Percentiles rank a stretch among this genome's conserved stretches.
phyloP scores from a whole-genome alignment of 2,329 filamentous ascomycete species.

The Fusarium sp. region DNA sequence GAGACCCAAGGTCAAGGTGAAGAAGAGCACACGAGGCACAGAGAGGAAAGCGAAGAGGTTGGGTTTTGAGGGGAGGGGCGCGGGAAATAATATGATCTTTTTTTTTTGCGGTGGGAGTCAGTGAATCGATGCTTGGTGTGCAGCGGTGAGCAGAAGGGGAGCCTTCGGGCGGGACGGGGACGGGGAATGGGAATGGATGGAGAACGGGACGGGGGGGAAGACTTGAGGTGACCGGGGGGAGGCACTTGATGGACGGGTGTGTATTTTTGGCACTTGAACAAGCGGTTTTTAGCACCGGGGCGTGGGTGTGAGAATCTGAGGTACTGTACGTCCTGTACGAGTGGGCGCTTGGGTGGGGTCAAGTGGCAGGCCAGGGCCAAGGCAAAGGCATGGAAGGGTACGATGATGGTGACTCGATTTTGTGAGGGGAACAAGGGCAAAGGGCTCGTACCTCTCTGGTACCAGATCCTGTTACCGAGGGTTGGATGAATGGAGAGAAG shows the following conservation, averaged over 20 bases:
- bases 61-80: conserved; percentile 38
- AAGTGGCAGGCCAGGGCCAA: conserved; percentile 29
- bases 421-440: conserved; percentile 23
- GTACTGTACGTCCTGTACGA: conserved; percentile 9
- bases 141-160: conserved; percentile 39
- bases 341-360: conserved; percentile 34
- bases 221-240: background rate
- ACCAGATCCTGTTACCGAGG: conserved; percentile 19
- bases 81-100: conserved; percentile 46
- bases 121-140: conserved; percentile 45
- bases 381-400: conserved; percentile 11
- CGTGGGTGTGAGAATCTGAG: conserved; percentile 25
- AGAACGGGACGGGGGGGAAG: background rate
- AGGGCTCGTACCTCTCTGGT: conserved; percentile 32
- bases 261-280: conserved; percentile 33
- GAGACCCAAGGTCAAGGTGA: conserved; percentile 37
- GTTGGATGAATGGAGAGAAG: conserved; percentile 7
- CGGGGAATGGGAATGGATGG: conserved; percentile 13
- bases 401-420: conserved; percentile 31
- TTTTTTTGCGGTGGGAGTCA: conserved; percentile 37
- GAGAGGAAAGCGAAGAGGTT: conserved; percentile 40
- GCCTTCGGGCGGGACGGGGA: conserved; percentile 11
- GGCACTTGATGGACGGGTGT: conserved; percentile 21
- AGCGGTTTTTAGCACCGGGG: conserved; percentile 34
- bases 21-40: conserved; percentile 37